Evolutionary conservation across 1,139 yeast genomes (phyloP).

Genomic region (Yamadazyma spencermartinsiae): DNA sequence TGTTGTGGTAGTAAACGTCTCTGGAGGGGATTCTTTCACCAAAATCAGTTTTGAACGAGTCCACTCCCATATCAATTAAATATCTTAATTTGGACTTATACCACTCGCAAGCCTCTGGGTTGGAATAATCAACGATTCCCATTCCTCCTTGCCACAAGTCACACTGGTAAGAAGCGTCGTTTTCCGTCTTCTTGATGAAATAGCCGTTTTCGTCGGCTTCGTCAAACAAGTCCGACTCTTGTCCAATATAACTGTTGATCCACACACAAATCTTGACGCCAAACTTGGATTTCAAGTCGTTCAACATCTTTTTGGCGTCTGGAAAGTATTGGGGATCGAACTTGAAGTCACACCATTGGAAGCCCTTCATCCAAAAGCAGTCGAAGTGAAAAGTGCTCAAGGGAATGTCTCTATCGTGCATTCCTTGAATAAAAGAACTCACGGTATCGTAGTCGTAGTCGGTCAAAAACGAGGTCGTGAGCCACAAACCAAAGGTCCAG

Average conservation of each 20-base stretch:
- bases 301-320: conserved; percentile 27
- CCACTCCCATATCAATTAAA: conserved; percentile 34
- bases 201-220: conserved; percentile 29
- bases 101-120: conserved; percentile 35
- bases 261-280: conserved; percentile 32
- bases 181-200: conserved; percentile 24
- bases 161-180: conserved; percentile 31
- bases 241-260: conserved; percentile 39
- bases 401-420: conserved; percentile 33
- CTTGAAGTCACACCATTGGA: conserved; percentile 36
- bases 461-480: conserved; percentile 30
- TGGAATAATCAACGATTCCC: conserved; percentile 38
- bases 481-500: conserved; percentile 39
- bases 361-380: conserved; percentile 40
- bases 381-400: conserved; percentile 34
- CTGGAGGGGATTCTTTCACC: conserved; percentile 36
- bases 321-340: conserved; percentile 29
- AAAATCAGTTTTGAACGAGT: conserved; percentile 36
- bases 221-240: conserved; percentile 29
- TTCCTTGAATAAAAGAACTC: conserved; percentile 28
- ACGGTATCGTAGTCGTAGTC: conserved; percentile 33
- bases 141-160: conserved; percentile 41
- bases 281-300: conserved; percentile 25
- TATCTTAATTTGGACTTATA: conserved; percentile 23
- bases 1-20: conserved; percentile 25